These are phyloP conservation scores for Entophlyctis luteolus DNA, from an alignment of 192 early-diverging fungal genomes.

Conservation along the genomic window DNA sequence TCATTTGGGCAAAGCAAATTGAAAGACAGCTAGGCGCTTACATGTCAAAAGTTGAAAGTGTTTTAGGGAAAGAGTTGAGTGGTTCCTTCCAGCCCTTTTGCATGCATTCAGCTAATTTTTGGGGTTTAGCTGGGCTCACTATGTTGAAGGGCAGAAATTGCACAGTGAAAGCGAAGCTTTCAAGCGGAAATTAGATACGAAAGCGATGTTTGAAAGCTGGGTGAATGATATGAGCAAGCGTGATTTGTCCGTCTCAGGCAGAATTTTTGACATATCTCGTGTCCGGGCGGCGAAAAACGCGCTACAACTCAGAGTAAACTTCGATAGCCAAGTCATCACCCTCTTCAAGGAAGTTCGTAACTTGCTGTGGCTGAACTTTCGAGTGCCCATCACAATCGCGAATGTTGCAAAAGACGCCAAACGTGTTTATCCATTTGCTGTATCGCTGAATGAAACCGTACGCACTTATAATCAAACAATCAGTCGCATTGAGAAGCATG, in stretches of 20 bases:
- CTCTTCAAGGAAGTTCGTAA: constrained; percentile 99
- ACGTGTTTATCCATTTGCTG: constrained; percentile 96
- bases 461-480: constrained; percentile 86
- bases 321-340: constrained; percentile 90
- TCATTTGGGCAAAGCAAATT: constrained; percentile 96
- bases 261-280: constrained; percentile 83
- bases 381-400: constrained; percentile 83
- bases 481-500: constrained; percentile 71
- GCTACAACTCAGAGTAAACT: constrained; percentile 82
- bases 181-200: constrained; percentile 89
- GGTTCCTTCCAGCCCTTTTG: background rate
- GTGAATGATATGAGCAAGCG: constrained; percentile 73
- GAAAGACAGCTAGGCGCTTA: constrained; percentile 92
- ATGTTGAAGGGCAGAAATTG: constrained; percentile 94
- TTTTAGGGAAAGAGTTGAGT: constrained; percentile 73
- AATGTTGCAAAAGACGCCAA: constrained; percentile 93
- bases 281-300: constrained; percentile 58
- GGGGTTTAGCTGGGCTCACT: constrained; percentile 77
- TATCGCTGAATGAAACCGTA: constrained; percentile 91
- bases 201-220: constrained; percentile 89
- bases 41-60: constrained; percentile 97
- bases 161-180: constrained; percentile 84
- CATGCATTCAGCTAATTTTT: constrained; percentile 7
- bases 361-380: constrained; percentile 91
- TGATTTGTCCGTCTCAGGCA: constrained; percentile 79